These are phyloP conservation scores for Schwanniomyces pseudopolymorphus DNA, from an alignment of 805 yeast genomes.

Conservation along the genomic window DNA sequence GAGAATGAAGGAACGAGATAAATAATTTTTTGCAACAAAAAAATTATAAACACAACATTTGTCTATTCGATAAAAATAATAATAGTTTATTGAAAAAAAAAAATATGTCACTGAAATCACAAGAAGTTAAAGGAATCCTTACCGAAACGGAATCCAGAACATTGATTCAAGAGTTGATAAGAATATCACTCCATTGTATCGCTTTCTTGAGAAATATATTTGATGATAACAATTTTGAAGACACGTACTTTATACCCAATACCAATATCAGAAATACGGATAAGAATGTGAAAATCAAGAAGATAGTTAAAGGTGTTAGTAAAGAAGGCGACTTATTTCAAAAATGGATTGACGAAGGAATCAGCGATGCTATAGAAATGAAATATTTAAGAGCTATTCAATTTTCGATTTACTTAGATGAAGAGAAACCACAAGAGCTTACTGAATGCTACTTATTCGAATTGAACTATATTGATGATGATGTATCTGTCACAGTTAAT, in stretches of 20 bases:
- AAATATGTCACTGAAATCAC: neutral
- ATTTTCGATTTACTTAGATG: slow-evolving; percentile 46
- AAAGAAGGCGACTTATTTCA: slow-evolving; percentile 48
- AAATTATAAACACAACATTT: neutral
- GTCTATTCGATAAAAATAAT: neutral
- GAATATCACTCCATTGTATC: slow-evolving; percentile 57
- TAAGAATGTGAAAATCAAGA: slow-evolving; percentile 45
- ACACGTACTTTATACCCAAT: slow-evolving; percentile 44
- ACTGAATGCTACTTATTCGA: slow-evolving; percentile 53
- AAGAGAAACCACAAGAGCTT: slow-evolving; percentile 39
- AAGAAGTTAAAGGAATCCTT: neutral
- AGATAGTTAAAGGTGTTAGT: slow-evolving; percentile 46
- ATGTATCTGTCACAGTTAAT: slow-evolving; percentile 1
- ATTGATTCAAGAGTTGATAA: slow-evolving; percentile 46
- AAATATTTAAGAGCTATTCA: slow-evolving; percentile 46
- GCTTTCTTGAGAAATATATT: slow-evolving; percentile 58
- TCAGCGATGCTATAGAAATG: slow-evolving; percentile 42
- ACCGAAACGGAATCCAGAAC: slow-evolving; percentile 4
- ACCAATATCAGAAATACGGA: slow-evolving; percentile 20
- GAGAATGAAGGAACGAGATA: too few species aligned
- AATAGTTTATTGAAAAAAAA: neutral
- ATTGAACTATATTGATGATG: slow-evolving; percentile 36
- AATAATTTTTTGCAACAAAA: neutral
- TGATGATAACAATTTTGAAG: slow-evolving; percentile 53
- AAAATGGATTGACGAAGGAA: slow-evolving; percentile 55